Conservation (phyloP, 1,284 basidiomycete genomes). For the Malassezia equina region DNA sequence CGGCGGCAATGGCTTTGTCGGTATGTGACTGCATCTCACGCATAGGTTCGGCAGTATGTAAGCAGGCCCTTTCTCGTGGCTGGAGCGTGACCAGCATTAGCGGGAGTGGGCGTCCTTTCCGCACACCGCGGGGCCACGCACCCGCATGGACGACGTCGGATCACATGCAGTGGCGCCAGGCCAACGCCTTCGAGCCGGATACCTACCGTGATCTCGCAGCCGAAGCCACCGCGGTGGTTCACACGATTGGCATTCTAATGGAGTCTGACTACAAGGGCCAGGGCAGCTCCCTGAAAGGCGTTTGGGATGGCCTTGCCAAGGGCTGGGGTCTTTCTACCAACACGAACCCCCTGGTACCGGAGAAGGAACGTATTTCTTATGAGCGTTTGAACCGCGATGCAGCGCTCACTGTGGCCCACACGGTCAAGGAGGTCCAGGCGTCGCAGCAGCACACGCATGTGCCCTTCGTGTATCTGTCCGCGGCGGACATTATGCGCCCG, state of each 20-base stretch:
- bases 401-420: constrained; percentile 41
- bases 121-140: constrained; percentile 66
- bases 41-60: constrained; percentile 81
- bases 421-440: constrained; percentile 24
- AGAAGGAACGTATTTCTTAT: constrained; percentile 52
- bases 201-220: constrained; percentile 63
- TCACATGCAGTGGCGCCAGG: constrained; percentile 35
- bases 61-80: constrained; percentile 68
- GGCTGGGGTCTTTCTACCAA: constrained; percentile 48
- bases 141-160: constrained; percentile 65
- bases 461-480: constrained; percentile 85
- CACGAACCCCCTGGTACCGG: constrained; percentile 42
- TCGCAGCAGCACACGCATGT: neutral
- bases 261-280: constrained; percentile 64
- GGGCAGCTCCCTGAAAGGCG: constrained; percentile 49
- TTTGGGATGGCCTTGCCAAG: constrained; percentile 31
- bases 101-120: constrained; percentile 73
- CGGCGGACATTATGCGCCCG: constrained; percentile 82
- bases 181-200: constrained; percentile 60
- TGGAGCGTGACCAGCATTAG: constrained; percentile 81
- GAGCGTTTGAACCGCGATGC: constrained; percentile 76
- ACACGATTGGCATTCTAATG: constrained; percentile 85
- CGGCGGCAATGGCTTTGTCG: constrained; percentile 89
- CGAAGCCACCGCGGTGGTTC: constrained; percentile 67
- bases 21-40: constrained; percentile 50